These are phyloP conservation scores for Hemisphaericaspora xylofermentans DNA, from an alignment of 1,139 yeast species.

Conservation along the genomic window DNA sequence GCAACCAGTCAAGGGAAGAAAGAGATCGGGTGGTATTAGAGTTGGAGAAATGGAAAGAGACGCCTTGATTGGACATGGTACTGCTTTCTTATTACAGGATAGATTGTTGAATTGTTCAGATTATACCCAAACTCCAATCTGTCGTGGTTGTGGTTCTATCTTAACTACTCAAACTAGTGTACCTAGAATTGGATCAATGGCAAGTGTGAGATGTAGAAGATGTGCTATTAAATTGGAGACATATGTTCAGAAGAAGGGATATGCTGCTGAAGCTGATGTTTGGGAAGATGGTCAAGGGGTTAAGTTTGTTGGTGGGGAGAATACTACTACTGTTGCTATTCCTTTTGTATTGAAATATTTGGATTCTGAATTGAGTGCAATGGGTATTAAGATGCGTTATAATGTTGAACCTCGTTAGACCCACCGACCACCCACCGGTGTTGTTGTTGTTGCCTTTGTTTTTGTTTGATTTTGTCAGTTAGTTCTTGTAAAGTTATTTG, in stretches of 20 bases:
- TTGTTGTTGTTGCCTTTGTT: not conserved
- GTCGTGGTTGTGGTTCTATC: conserved; percentile 92
- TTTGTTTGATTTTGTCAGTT: not conserved
- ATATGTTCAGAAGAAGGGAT: conserved; percentile 37
- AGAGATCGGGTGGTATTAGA: conserved; percentile 99
- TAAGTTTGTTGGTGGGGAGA: conserved; percentile 85
- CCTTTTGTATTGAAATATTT: conserved; percentile 95
- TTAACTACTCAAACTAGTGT: conserved; percentile 87
- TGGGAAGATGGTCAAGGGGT: conserved; percentile 99
- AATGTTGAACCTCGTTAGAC: conserved; percentile 63
- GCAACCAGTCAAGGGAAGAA: conserved; percentile 99
- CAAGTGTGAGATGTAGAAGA: conserved; percentile 84
- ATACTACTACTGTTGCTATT: conserved; percentile 91
- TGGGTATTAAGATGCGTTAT: conserved; percentile 94
- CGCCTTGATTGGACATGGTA: conserved; percentile 97
- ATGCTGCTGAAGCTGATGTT: conserved; percentile 69
- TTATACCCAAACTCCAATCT: conserved; percentile 85
- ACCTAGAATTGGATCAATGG: conserved; percentile 81
- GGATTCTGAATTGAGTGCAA: conserved; percentile 94
- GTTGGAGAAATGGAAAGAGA: conserved; percentile 99
- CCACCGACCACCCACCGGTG: too few relatives aligned
- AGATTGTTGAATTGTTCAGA: conserved; percentile 94
- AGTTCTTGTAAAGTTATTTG: too few relatives aligned
- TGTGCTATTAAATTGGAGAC: conserved; percentile 70
- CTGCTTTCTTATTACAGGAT: conserved; percentile 94